Percentiles rank a stretch among this genome's conserved stretches.
phyloP scores from a whole-genome alignment of 192 early-diverging fungal species.

The Gorgonomyces haynaldii region DNA sequence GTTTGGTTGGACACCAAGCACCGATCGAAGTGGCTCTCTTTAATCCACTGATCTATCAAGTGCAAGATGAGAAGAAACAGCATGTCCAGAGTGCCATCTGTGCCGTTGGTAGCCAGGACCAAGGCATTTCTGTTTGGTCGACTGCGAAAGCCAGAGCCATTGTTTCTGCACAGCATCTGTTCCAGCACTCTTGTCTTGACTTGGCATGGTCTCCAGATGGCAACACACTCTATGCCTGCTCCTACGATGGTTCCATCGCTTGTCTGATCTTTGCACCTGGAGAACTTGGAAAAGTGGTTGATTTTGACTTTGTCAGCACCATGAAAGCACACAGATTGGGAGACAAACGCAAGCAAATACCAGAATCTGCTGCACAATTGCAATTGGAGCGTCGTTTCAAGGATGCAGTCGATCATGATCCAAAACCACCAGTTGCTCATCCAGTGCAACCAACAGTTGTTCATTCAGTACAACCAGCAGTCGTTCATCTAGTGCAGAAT shows the following conservation, averaged over 20 bases:
- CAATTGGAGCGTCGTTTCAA: too few relatives aligned
- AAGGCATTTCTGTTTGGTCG: constrained; percentile 77
- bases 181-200: constrained; percentile 76
- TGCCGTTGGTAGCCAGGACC: constrained; percentile 85
- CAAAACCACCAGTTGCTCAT: background rate
- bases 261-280: constrained; percentile 55
- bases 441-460: background rate
- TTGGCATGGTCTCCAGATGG: constrained; percentile 77
- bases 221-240: constrained; percentile 65
- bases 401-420: background rate
- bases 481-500: background rate
- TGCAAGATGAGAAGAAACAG: constrained; percentile 13
- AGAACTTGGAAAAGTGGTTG: constrained; percentile 58
- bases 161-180: constrained; percentile 58
- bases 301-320: constrained; percentile 30
- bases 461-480: background rate
- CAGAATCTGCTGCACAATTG: too few relatives aligned
- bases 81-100: constrained; percentile 44
- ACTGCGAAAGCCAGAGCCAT: constrained; percentile 62
- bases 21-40: constrained; percentile 81
- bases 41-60: constrained; percentile 69
- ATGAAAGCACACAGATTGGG: background rate
- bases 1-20: constrained; percentile 76
- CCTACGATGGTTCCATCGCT: constrained; percentile 80
- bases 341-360: too few relatives aligned